Percentiles rank a stretch among this genome's conserved stretches.
Evolutionary conservation across 139 green algal species (phyloP).

Genomic region (Chlorella sp.): DNA sequence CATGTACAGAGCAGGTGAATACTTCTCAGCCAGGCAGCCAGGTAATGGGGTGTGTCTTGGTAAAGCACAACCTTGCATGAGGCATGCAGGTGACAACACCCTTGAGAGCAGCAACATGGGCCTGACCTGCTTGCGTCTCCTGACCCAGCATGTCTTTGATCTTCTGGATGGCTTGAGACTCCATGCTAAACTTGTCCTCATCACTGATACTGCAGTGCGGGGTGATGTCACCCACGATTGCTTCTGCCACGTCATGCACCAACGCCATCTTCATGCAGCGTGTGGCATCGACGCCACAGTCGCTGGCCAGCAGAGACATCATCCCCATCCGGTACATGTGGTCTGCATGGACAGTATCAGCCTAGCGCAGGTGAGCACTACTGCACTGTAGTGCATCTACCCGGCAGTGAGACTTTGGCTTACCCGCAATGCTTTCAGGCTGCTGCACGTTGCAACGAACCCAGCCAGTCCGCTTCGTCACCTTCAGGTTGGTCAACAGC

Average conservation of each 20-base stretch:
- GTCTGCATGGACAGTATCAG: no score
- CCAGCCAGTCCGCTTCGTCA: conserved; percentile 86
- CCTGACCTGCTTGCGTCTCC: conserved; percentile 14
- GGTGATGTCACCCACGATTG: conserved; percentile 92
- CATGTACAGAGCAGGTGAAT: no score
- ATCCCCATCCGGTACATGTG: conserved; percentile 84
- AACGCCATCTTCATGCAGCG: conserved; percentile 64
- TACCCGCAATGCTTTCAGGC: conserved; percentile 81
- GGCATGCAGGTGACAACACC: no score
- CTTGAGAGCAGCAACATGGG: no score
- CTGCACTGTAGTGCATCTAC: no score
- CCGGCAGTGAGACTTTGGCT: neutral
- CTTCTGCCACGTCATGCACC: conserved; percentile 91
- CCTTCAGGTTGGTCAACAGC: conserved; percentile 71
- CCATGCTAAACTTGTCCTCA: conserved; percentile 70
- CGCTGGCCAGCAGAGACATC: conserved; percentile 71
- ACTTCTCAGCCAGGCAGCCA: no score
- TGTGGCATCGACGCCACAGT: conserved; percentile 38
- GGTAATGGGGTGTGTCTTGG: no score
- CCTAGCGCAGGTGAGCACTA: no score
- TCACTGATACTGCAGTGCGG: conserved; percentile 57
- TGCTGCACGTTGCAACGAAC: conserved; percentile 58
- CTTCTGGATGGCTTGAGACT: conserved; percentile 60
- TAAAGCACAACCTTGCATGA: no score
- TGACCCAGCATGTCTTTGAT: conserved; percentile 70